Conservation (phyloP, 2,329 filamentous ascomycete species). For the Ascochyta fabae region DNA sequence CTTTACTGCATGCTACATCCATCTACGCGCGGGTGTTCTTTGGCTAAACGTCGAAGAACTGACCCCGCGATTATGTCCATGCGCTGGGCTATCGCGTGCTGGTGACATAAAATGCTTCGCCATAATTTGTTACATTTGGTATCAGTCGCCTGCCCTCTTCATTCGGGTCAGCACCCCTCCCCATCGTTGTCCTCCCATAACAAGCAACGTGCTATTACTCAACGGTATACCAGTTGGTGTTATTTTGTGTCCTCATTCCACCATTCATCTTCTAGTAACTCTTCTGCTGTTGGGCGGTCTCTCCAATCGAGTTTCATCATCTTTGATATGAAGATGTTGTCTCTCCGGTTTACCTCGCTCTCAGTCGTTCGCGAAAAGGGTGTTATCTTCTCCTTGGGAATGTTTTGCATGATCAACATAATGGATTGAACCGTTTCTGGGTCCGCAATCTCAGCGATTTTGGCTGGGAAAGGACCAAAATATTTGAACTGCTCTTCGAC, state of each 20-base stretch:
- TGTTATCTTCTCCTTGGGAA: constrained; percentile 19
- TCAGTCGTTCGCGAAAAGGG: constrained; percentile 21
- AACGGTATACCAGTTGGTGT: not conserved
- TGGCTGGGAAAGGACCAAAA: constrained; percentile 35
- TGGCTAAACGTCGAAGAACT: too few relatives aligned
- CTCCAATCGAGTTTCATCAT: constrained; percentile 55
- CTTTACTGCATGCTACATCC: too few relatives aligned
- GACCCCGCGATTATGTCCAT: too few relatives aligned
- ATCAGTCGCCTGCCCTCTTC: not conserved
- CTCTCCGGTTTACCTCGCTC: constrained; percentile 21
- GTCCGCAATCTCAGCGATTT: constrained; percentile 30
- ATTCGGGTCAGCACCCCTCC: not conserved
- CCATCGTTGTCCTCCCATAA: not conserved
- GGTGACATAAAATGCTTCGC: too few relatives aligned
- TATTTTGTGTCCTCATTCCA: constrained; percentile 29
- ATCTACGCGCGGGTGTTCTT: too few relatives aligned
- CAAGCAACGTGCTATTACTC: not conserved
- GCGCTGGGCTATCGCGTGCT: too few relatives aligned
- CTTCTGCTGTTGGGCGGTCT: constrained; percentile 50
- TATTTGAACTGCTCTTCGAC: constrained; percentile 28
- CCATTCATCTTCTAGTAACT: constrained; percentile 50
- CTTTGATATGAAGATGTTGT: constrained; percentile 47
- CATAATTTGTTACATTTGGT: not conserved
- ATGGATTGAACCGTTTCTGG: constrained; percentile 20
- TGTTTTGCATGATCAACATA: constrained; percentile 18